Evolutionary conservation across 441 rosid species (phyloP).

Genomic region (Erodium moschatum): DNA sequence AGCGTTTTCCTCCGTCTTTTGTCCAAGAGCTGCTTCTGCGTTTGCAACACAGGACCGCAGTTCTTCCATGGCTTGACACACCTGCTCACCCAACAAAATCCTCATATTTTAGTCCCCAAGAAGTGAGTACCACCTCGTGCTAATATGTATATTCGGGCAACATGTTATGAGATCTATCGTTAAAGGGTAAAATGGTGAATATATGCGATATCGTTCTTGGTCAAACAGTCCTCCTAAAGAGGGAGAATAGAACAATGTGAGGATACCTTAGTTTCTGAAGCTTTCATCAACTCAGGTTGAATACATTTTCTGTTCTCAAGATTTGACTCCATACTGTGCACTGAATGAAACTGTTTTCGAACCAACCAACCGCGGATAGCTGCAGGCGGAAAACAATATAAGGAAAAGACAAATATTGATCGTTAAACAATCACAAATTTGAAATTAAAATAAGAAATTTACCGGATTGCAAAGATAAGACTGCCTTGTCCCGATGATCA

Average conservation of each 20-base stretch:
- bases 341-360: slow-evolving; percentile 40
- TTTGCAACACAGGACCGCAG: slow-evolving; percentile 61
- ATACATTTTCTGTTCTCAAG: slow-evolving; percentile 33
- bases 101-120: too few relatives aligned
- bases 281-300: slow-evolving; percentile 32
- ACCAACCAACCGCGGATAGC: slow-evolving; percentile 83
- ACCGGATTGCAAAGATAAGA: slow-evolving; percentile 72
- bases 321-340: slow-evolving; percentile 33
- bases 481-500: slow-evolving; percentile 36
- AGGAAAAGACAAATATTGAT: slow-evolving; percentile 8
- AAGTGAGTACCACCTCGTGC: not conserved
- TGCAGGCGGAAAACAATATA: slow-evolving; percentile 25
- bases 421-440: slow-evolving; percentile 10
- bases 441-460: slow-evolving; percentile 14
- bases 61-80: slow-evolving; percentile 45
- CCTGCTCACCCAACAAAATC: slow-evolving; percentile 40
- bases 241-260: not conserved
- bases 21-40: slow-evolving; percentile 54
- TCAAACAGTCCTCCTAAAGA: not conserved
- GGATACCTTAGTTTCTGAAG: slow-evolving; percentile 64
- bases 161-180: not conserved
- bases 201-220: not conserved
- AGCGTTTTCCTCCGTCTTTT: slow-evolving; percentile 77
- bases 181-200: not conserved
- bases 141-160: slow-evolving; percentile 22